A percentile compares a stretch with the other conserved stretches of the same genome.
phyloP scores from a whole-genome alignment of 2,329 filamentous ascomycete genomes.

The Trichothecium roseum region DNA sequence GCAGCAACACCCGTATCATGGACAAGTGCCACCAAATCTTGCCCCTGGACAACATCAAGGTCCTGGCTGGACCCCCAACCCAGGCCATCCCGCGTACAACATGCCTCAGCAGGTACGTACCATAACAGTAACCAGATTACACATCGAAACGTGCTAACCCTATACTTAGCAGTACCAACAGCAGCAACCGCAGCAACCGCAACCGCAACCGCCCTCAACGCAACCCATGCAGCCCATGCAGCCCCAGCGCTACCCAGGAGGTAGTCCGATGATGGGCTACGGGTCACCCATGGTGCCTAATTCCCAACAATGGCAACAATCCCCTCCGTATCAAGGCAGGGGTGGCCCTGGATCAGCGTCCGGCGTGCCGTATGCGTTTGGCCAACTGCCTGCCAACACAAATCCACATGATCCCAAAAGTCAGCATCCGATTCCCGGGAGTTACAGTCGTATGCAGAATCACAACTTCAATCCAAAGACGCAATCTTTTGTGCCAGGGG shows the following conservation, averaged over 20 bases:
- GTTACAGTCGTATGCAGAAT: conserved; percentile 51
- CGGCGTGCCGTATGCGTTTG: conserved; percentile 59
- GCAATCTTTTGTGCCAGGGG: conserved; percentile 71
- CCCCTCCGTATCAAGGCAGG: conserved; percentile 9
- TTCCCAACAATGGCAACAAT: conserved; percentile 24
- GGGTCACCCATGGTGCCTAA: conserved; percentile 20
- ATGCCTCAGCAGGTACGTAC: conserved; percentile 28
- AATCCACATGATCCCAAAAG: conserved; percentile 62
- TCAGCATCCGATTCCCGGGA: conserved; percentile 77
- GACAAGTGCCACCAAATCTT: conserved; percentile 29
- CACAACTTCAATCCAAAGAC: conserved; percentile 91
- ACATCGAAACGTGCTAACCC: conserved; percentile 4
- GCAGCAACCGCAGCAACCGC: conserved; percentile 19
- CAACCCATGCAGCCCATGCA: neutral
- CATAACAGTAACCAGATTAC: neutral
- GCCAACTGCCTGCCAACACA: conserved; percentile 62
- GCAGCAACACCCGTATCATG: conserved; percentile 25
- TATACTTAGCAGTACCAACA: conserved; percentile 6
- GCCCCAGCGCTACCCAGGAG: conserved; percentile 3
- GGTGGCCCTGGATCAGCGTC: conserved; percentile 6
- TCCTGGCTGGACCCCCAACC: conserved; percentile 29
- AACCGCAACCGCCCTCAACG: conserved; percentile 20
- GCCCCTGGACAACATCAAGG: conserved; percentile 15
- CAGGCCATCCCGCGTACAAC: conserved; percentile 35
- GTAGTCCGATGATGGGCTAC: conserved; percentile 26